Evolutionary conservation across 768 basidiomycete species (phyloP).

Genomic region (Amanita brunnescens): DNA sequence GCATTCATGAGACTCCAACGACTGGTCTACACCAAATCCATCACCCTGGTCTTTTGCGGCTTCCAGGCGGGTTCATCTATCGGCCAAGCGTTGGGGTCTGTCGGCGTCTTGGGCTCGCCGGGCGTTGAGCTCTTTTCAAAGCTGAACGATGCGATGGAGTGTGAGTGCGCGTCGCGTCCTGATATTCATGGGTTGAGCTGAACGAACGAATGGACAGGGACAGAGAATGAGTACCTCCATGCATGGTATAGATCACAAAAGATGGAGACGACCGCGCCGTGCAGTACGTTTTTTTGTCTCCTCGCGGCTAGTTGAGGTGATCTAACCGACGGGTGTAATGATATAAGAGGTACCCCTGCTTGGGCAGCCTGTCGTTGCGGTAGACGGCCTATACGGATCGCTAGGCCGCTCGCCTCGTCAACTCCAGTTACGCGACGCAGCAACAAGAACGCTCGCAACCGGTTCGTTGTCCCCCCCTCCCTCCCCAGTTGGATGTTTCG

Average conservation of each 20-base stretch:
- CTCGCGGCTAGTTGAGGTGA: too few species aligned
- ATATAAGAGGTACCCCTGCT: slow-evolving; percentile 32
- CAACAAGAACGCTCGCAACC: slow-evolving; percentile 52
- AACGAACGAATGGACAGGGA: slow-evolving; percentile 46
- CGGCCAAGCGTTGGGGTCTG: slow-evolving; percentile 65
- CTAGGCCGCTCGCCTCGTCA: slow-evolving; percentile 58
- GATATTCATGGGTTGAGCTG: neutral
- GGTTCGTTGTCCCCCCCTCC: slow-evolving; percentile 27
- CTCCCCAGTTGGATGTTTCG: neutral
- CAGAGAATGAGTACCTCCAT: slow-evolving; percentile 85
- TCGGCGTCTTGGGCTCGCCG: slow-evolving; percentile 68
- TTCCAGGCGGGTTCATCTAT: slow-evolving; percentile 51
- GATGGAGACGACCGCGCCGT: slow-evolving; percentile 37
- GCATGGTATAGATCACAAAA: slow-evolving; percentile 71
- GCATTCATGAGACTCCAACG: slow-evolving; percentile 90
- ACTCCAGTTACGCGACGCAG: slow-evolving; percentile 66
- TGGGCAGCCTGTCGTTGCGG: neutral
- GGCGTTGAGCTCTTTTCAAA: slow-evolving; percentile 77
- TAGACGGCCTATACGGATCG: slow-evolving; percentile 27
- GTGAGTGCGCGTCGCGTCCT: slow-evolving; percentile 33
- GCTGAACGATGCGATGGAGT: slow-evolving; percentile 89
- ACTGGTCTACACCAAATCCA: slow-evolving; percentile 61
- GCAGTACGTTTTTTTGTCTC: slow-evolving; percentile 25
- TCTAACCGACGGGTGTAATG: too few species aligned
- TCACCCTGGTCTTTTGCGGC: slow-evolving; percentile 87